These are phyloP conservation scores for Schoenoplectus tabernaemontani DNA, from an alignment of 202 grass and related monocot species.

Conservation along the genomic window DNA sequence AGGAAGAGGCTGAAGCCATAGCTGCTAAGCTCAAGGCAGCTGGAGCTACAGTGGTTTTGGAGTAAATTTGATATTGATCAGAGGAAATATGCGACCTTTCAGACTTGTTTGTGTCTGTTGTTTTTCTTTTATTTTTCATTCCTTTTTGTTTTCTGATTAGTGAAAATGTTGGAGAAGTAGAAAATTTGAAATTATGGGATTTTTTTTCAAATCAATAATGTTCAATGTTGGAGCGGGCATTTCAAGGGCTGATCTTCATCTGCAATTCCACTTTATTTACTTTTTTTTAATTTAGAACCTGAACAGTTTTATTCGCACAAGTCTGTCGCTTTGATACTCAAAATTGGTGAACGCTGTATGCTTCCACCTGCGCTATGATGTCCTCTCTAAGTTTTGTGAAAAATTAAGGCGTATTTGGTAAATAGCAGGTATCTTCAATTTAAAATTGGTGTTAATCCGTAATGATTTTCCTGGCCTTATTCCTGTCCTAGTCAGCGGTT, in stretches of 20 bases:
- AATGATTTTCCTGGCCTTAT: too few relatives aligned
- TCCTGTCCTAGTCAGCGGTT: too few relatives aligned
- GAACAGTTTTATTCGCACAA: not conserved
- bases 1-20: not conserved
- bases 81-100: not conserved
- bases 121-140: not conserved
- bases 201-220: not conserved
- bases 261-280: not conserved
- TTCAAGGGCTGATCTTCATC: not conserved
- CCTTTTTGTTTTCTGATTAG: not conserved
- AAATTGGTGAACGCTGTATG: too few relatives aligned
- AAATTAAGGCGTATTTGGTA: too few relatives aligned
- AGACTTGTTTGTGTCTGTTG: not conserved
- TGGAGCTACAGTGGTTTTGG: conserved; percentile 67
- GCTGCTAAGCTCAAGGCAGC: not conserved
- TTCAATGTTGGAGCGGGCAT: too few relatives aligned
- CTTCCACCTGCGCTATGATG: too few relatives aligned
- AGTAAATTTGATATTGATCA: conserved; percentile 32
- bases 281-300: not conserved
- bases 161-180: not conserved
- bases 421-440: too few relatives aligned
- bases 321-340: too few relatives aligned
- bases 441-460: not conserved
- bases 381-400: too few relatives aligned
- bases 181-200: not conserved